Conservation (phyloP, 1,284 basidiomycete species). For the Apiotrichum sp. region DNA sequence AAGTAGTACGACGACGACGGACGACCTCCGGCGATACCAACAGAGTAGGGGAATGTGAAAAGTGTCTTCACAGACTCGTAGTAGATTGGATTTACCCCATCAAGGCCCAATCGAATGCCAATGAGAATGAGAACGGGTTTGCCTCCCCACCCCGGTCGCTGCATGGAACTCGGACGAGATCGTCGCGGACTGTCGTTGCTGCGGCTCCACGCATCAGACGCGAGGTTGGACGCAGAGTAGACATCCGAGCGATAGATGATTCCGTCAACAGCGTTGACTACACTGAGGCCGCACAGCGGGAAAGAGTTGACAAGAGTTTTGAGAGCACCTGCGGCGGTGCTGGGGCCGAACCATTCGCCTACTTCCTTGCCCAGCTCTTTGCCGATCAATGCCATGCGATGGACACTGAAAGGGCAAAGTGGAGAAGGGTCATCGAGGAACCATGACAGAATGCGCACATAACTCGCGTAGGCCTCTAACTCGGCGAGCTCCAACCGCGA, state of each 20-base stretch:
- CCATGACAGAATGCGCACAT: slow-evolving; percentile 86
- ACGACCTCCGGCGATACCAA: slow-evolving; percentile 91
- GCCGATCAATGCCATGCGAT: slow-evolving; percentile 90
- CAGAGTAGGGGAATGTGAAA: slow-evolving; percentile 89
- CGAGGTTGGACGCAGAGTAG: slow-evolving; percentile 64
- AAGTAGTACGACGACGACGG: slow-evolving; percentile 97
- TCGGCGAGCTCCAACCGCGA: slow-evolving; percentile 22
- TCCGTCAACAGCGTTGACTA: slow-evolving; percentile 75
- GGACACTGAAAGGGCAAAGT: slow-evolving; percentile 88
- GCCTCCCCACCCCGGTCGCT: slow-evolving; percentile 59
- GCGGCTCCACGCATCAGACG: slow-evolving; percentile 30
- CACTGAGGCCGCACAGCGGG: slow-evolving; percentile 72
- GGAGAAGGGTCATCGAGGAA: slow-evolving; percentile 87
- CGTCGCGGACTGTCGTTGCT: neutral
- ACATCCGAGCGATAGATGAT: slow-evolving; percentile 82
- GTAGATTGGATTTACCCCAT: slow-evolving; percentile 91
- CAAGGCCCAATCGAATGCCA: slow-evolving; percentile 79
- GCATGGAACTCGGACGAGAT: slow-evolving; percentile 11
- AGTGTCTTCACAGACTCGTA: slow-evolving; percentile 85
- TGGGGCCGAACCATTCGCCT: slow-evolving; percentile 97
- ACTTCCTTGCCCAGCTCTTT: slow-evolving; percentile 92
- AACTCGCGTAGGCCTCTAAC: slow-evolving; percentile 50
- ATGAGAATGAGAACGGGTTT: slow-evolving; percentile 81
- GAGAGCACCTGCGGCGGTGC: slow-evolving; percentile 91
- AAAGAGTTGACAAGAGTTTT: slow-evolving; percentile 77